Percentiles rank a stretch among this genome's conserved stretches.
These are phyloP conservation scores for Plenodomus tracheiphilus DNA, from an alignment of 2,329 filamentous ascomycete genomes.

Conservation along the genomic window DNA sequence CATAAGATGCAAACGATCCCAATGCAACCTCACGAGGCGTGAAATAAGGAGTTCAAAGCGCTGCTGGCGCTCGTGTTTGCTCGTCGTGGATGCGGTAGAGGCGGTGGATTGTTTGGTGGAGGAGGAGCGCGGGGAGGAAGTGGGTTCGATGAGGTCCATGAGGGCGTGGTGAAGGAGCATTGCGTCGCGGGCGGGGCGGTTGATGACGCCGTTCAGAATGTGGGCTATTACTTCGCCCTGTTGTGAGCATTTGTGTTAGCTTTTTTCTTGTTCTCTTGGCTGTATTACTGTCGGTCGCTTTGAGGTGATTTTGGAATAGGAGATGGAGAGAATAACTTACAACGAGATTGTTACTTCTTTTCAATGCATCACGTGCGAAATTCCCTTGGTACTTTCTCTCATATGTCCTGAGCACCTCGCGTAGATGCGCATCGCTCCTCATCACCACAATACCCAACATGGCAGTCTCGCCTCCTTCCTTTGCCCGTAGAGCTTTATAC, in stretches of 20 bases:
- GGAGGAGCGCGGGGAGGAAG: conserved; percentile 28
- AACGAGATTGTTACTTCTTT: conserved; percentile 88
- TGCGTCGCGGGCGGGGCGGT: conserved; percentile 89
- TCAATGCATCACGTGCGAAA: conserved; percentile 84
- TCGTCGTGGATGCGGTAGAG: conserved; percentile 30
- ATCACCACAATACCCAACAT: conserved; percentile 86
- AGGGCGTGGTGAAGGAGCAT: conserved; percentile 90
- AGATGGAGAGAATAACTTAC: conserved; percentile 68
- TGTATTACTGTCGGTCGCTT: too few relatives aligned
- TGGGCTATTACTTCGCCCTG: conserved; percentile 94
- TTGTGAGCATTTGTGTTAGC: conserved; percentile 1
- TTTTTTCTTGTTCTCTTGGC: too few relatives aligned
- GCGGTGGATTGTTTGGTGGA: conserved; percentile 16
- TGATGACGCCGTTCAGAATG: conserved; percentile 95
- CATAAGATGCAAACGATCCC: conserved; percentile 83
- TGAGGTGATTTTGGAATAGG: too few relatives aligned
- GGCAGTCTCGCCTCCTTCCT: conserved; percentile 78
- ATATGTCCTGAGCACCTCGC: conserved; percentile 78
- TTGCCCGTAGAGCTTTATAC: conserved; percentile 68
- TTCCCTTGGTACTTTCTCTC: conserved; percentile 74
- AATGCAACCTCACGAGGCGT: conserved; percentile 85
- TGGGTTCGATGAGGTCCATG: conserved; percentile 53
- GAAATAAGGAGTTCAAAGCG: conserved; percentile 87
- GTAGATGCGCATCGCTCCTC: conserved; percentile 78
- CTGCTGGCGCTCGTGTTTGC: conserved; percentile 53